Evolutionary conservation across 2,329 filamentous ascomycete species (phyloP), one percentile per base, ranked within the genome.

Genomic region (Lasiodiplodia citricola): DNA sequence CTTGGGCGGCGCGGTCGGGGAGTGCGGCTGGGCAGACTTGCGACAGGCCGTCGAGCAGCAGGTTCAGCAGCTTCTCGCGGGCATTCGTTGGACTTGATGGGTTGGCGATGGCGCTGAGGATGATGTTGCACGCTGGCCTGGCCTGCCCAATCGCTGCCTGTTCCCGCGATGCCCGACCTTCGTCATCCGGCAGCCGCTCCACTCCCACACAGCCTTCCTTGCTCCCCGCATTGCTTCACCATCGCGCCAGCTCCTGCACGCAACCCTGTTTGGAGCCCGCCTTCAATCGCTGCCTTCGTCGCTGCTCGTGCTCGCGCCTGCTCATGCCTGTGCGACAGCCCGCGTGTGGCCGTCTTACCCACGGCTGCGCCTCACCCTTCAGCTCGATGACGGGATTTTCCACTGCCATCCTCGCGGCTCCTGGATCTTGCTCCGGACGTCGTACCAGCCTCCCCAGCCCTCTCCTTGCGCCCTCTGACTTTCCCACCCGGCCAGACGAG

Each of bases 31-130:
- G 92, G 37, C 13, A 38, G 81, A 88, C 87, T 62, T 90, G 90
- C 2, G 92, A 90, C 0, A 93, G 93, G 1, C 83, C 92, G 71
- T 84, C 83, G 69, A 94, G 97, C 80, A 41, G 56, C 37, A 13
- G 37, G 56, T 21, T 44, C 57, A 51, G 58, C 58, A 51, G 60
- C 56, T 25, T 44, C 56, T 13, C 4, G 38, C 10, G 38, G 21
- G 28, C 44, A 38, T 35, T 35, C 31, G 31, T 21, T 21, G 55
- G 35, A 18, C 25, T 16, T 41, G 56, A 13, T 16, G 31, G 56
- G 23, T 21, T 38, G 41, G 23, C 13, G 38, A 23, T 28, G 57
- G 14, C 25, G 37, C 16, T 63, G 41, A 11, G n/a, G 58, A 16
- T 60, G 58, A 50, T 63, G 58, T 51, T 63, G 58, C 58, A 51